Evolutionary conservation across 2,329 filamentous ascomycete species (phyloP).

Genomic region (Talaromyces sp.): DNA sequence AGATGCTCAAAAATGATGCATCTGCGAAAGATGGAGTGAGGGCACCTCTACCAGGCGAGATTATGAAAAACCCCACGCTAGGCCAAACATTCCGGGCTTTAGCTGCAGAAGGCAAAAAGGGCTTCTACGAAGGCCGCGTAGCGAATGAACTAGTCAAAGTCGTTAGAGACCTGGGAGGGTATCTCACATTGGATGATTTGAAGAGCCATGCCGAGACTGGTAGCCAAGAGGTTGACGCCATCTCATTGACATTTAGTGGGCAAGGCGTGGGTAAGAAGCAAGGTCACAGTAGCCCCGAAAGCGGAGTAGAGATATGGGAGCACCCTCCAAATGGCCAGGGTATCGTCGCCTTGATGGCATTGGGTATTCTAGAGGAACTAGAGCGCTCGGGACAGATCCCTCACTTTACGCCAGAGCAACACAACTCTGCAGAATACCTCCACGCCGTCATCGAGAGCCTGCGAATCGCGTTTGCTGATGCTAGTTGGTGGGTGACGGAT

Average conservation of each 20-base stretch:
- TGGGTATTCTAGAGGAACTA: slow-evolving; percentile 85
- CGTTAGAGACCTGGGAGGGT: slow-evolving; percentile 69
- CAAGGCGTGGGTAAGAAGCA: slow-evolving; percentile 54
- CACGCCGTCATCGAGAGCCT: slow-evolving; percentile 86
- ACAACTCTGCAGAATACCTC: slow-evolving; percentile 77
- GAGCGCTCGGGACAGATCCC: slow-evolving; percentile 72
- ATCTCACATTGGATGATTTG: slow-evolving; percentile 74
- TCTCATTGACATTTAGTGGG: slow-evolving; percentile 73
- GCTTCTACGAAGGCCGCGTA: slow-evolving; percentile 83
- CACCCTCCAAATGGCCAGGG: slow-evolving; percentile 96
- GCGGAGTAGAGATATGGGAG: slow-evolving; percentile 79
- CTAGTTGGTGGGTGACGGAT: slow-evolving; percentile 84
- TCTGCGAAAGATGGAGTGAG: slow-evolving; percentile 64
- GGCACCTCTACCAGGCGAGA: slow-evolving; percentile 73
- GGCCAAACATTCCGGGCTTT: slow-evolving; percentile 77
- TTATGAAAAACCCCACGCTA: slow-evolving; percentile 80
- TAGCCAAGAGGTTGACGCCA: slow-evolving; percentile 77
- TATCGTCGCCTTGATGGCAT: slow-evolving; percentile 87
- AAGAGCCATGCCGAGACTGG: slow-evolving; percentile 68
- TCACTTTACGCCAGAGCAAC: slow-evolving; percentile 63
- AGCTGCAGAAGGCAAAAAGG: slow-evolving; percentile 75
- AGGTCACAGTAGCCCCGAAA: slow-evolving; percentile 35
- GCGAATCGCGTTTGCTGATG: slow-evolving; percentile 85
- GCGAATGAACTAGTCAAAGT: slow-evolving; percentile 78
- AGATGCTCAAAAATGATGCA: slow-evolving; percentile 80